Base-by-base conservation (phyloP, 179 eudicot species). In the Dionaea muscipula region DNA sequence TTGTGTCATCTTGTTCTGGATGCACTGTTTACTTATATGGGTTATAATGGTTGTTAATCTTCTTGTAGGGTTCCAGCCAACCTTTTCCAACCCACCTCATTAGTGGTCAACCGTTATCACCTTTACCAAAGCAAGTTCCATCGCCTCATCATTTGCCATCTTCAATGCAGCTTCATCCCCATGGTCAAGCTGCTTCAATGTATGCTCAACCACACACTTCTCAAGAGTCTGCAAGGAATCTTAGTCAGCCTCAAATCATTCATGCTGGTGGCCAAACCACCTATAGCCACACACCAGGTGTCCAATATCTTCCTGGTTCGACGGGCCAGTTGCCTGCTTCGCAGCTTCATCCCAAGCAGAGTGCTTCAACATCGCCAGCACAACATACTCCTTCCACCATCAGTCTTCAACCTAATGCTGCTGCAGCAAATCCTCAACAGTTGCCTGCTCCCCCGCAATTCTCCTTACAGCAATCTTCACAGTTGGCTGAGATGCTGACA, bases 401-500 rank as follows among this genome's bases (percentile, higher is more conserved):
- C 22, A 73, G 61, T 51, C 16, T 57, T 35, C 81, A 64, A 49
- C 74, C 73, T 26, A 73, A 68, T 62, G 59, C 58, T 18, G 74
- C 74, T n/a, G 50, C 61, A 60, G 65, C 64, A 33, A 76, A 75
- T 58, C 75, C 78, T 36, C 85, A 72, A 22, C 71, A 44, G 63
- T 53, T 65, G 51, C 65, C 66, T 60, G 36, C 76, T 51, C 53
- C 60, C 37, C 51, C 67, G 43, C 73, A 75, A 55, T 50, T 35
- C 58, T 67, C 72, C n/a, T 54, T 60, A 38, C 74, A 79, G 44
- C 95, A 86, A 45, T 63, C 98, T 56, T 84, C 98, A 43, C 86
- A 80, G 53, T 64, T 86, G 67, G 89, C 90, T 54, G 95, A 91
- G 79, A 80, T 84, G 94, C 66, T 91, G 64, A 81, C 94, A 13